Conservation (phyloP, 1,284 basidiomycete genomes). For the Coriolopsis trogii region DNA sequence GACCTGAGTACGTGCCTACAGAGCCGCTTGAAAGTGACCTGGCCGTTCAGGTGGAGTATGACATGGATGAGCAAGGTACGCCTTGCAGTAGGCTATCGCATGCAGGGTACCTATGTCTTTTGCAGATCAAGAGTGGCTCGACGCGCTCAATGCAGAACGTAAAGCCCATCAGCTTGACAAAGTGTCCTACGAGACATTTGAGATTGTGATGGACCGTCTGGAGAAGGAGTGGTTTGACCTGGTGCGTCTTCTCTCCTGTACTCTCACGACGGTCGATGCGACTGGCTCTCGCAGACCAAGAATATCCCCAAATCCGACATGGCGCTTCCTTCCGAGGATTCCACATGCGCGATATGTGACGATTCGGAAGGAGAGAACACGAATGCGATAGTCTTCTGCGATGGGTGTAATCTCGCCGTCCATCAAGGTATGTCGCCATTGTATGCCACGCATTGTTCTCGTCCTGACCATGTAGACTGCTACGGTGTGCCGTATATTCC, state of each 20-base stretch:
- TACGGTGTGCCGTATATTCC: conserved; percentile 99
- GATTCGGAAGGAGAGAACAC: conserved; percentile 98
- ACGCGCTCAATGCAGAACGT: conserved; percentile 82
- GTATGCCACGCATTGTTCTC: neutral
- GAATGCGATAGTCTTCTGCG: conserved; percentile 99
- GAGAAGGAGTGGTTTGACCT: conserved; percentile 99
- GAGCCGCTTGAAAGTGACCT: conserved; percentile 95
- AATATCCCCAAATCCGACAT: conserved; percentile 85
- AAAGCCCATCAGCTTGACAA: conserved; percentile 76
- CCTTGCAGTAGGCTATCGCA: neutral
- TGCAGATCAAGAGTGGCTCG: conserved; percentile 94
- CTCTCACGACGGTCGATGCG: neutral
- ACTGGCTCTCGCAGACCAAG: conserved; percentile 68
- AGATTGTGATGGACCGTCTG: conserved; percentile 95
- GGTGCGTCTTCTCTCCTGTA: conserved; percentile 47
- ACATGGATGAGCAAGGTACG: conserved; percentile 98
- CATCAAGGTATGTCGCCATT: conserved; percentile 80
- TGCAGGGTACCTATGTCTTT: neutral
- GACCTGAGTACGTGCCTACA: too few species aligned
- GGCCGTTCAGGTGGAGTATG: conserved; percentile 95
- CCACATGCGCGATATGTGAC: conserved; percentile 96
- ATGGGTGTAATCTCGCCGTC: conserved; percentile 98
- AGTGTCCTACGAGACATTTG: conserved; percentile 88
- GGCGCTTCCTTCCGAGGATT: conserved; percentile 88
- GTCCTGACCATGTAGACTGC: conserved; percentile 68